A percentile compares a stretch with the other conserved stretches of the same genome.
Evolutionary conservation across 163 green algal species (phyloP).

Genomic region (Coccomyxa subellipsoidea): DNA sequence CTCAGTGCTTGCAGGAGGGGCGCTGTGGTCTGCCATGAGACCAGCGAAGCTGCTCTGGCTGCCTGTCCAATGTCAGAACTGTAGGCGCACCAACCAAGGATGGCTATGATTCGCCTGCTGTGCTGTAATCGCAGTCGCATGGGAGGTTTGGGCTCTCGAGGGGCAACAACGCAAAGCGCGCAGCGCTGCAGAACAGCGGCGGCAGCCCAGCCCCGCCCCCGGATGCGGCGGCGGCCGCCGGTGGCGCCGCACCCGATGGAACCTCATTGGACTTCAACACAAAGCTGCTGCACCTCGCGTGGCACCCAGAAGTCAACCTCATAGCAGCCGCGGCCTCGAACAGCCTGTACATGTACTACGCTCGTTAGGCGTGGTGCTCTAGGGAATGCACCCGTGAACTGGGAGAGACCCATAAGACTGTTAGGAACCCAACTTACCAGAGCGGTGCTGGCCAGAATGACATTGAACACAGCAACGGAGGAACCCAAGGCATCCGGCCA

Average conservation of each 20-base stretch:
- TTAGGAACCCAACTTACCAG: not conserved
- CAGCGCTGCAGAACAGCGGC: slow-evolving; percentile 14
- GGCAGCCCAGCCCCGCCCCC: not conserved
- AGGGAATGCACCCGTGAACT: not conserved
- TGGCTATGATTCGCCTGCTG: too few species aligned
- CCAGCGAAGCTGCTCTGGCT: too few species aligned
- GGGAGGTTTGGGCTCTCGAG: slow-evolving; percentile 37
- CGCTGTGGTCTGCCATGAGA: too few species aligned
- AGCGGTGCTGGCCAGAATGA: not conserved
- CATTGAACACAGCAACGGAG: not conserved
- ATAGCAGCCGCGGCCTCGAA: slow-evolving; percentile 92
- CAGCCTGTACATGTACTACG: slow-evolving; percentile 91
- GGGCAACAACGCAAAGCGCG: slow-evolving; percentile 12
- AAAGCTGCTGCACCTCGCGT: slow-evolving; percentile 95
- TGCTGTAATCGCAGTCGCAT: not conserved
- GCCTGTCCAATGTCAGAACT: too few species aligned
- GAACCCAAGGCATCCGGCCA: not conserved
- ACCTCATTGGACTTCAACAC: slow-evolving; percentile 62
- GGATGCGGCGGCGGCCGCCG: not conserved
- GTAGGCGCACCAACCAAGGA: too few species aligned
- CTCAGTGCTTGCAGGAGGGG: too few species aligned
- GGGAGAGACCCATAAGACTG: not conserved
- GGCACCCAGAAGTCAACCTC: slow-evolving; percentile 87
- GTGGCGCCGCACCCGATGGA: not conserved
- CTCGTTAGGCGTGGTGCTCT: not conserved